Evolutionary conservation across 208 protist genomes (phyloP), one percentile per base, ranked within the genome.

Genomic region (Leishmania braziliensis): DNA sequence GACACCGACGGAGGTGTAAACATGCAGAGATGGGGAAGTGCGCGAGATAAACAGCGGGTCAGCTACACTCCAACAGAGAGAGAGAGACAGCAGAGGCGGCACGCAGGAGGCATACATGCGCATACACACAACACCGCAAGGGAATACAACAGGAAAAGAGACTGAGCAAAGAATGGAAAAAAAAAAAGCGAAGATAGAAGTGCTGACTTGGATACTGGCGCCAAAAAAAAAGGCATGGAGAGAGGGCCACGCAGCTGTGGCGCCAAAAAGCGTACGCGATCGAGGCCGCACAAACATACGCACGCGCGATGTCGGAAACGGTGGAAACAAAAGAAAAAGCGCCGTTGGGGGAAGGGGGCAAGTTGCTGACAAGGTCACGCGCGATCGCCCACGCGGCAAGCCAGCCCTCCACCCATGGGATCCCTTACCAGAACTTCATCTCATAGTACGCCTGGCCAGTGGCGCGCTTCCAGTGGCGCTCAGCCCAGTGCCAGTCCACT

Each of bases 401-500:
- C 51, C 62, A 63, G 62, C 39, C 63, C 43, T 73, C 23, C 14
- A 26, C 20, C 60, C 12, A 16, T 14, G 10, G 6, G 23, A 23
- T 53, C 26, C 56, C 66, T 85, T 89, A 96, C 92, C 82, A 95
- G 82, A 81, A 96, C 74, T 91, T 95, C 93, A 96, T 97, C 80
- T 96, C 93, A 77, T 97, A 70, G 83, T 96, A 97, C 77, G 95
- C 92, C 88, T 97, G 92, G 36, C 86, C 91, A 54, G 92, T 96
- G 43, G 91, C 89, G 23, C 92, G 93, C 88, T 97, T 97, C 93
- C 93, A 97, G 85, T 97, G 92, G 18, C 95, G 92, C 89, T 97
- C 93, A 9, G 95, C 95, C 95, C 95, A 97, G 84, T 97, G 95
- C 98, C 98, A 99, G 90, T 98, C 97, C n/a, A 98, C 95, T 53